Evolutionary conservation across 2,329 filamentous ascomycete species (phyloP), one percentile per base, ranked within the genome.

Genomic region (Penicillium hordei): DNA sequence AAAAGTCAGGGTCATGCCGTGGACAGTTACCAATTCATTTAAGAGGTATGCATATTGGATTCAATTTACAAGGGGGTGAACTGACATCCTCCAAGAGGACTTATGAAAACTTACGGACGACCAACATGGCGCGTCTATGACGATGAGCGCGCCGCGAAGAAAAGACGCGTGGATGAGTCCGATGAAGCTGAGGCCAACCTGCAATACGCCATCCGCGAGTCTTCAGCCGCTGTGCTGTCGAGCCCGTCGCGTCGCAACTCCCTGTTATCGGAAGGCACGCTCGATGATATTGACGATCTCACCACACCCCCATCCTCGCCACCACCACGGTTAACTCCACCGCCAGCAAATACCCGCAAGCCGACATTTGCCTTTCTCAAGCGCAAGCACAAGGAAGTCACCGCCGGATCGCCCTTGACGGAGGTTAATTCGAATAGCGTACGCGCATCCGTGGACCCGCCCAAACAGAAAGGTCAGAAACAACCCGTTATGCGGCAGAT

Each of bases 221-320:
- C 77, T 0, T 78, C 77, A 29, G 74, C 77, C 8, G 76, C 74
- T 17, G 66, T 79, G 21, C 68, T 77, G 21, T 79, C 78, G 15
- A 79, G 76, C 51, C 77, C 78, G 10, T 79, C 78, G 63, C 77
- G 77, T 65, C 78, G 76, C 57, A 77, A 77, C 60, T 79, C 77
- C 7, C 69, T 77, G 36, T 73, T 76, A 59, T 79, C 77, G 2
- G 75, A 77, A 62, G 72, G 67, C 38, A 75, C 75, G 8, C 72
- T 75, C 29, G 76, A 78, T 29, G 76, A 76, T 65, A 62, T 66
- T 49, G 65, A 67, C 61, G 75, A 75, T 58, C 71, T 78, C 36
- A 78, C 78, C 38, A 82, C 79, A 42, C 81, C 81, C 36, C 81
- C 82, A 4, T 82, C 81, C 10, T 82, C 81, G 55, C 79, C 82